Base-by-base conservation (phyloP, 2,329 filamentous ascomycete species). In the Aspergillus ibericus region DNA sequence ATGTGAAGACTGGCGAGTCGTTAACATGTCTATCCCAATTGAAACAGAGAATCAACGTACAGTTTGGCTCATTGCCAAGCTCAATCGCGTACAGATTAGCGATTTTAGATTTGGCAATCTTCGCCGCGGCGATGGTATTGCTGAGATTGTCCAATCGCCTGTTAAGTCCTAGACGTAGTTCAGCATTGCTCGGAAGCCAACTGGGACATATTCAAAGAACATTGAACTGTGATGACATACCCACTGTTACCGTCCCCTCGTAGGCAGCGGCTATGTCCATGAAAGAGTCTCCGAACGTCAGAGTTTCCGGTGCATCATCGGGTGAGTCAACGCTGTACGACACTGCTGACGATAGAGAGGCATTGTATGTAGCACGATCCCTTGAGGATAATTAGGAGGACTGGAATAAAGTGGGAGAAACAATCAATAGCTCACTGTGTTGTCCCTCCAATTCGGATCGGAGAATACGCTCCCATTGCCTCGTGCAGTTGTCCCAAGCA, bases 21-120 rank as follows among this genome's bases (percentile, higher is more conserved):
- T 34, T 38, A 25, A 34, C 9, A 32, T 35, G 8, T 1, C 8
- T 20, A 2, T 16, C n/a, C 4, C n/a, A n/a, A n/a, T n/a, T n/a
- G 18, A 16, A 7, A 5, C 16, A 7, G 29, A 0, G 9, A 2
- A 5, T 7, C 1, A 6, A 20, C 78, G 62, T 64, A 83, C 82
- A 83, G 60, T 85, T 81, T 3, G 83, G 83, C 56, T 85, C 83
- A 63, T 85, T 85, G 1, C 83, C 83, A 1, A 85, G 72, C 64
- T 86, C 83, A 34, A 85, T 81, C 2, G 83, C 81, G 16, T 80
- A 71, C 10, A 85, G 66, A 59, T 83, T 85, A 4, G 60, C 62
- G 63, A 85, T 81, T n/a, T 72, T 66, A 1, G 63, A 63, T 9
- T 79, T 74, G 0, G 79, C 82, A 0, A 76, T 65, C 44, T 75